Conservation (phyloP, 495 filamentous ascomycete species). For the Talaromyces liani region DNA sequence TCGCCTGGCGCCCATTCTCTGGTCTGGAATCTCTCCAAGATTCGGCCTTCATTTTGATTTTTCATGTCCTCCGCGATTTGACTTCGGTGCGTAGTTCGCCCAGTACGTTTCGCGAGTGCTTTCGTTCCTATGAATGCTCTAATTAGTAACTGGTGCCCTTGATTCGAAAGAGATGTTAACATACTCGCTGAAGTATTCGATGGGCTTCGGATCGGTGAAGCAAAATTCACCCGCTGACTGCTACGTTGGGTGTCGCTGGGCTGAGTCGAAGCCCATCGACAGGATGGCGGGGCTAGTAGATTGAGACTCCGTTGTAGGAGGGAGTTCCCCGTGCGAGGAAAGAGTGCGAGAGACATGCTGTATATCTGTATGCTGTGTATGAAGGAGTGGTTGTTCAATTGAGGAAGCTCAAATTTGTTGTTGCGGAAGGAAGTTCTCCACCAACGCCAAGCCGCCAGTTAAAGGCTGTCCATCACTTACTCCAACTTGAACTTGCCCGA, state of each 20-base stretch:
- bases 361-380: background rate
- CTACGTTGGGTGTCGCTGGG: background rate
- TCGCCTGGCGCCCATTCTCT: conserved; percentile 68
- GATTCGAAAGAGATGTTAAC: background rate
- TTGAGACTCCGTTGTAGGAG: background rate
- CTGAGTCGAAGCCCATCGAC: conserved; percentile 35
- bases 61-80: conserved; percentile 34
- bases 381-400: background rate
- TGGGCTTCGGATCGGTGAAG: background rate
- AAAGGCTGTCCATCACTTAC: background rate
- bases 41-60: conserved; percentile 28
- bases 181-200: background rate
- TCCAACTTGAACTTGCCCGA: background rate
- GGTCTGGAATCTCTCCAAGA: conserved; percentile 29
- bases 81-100: conserved; percentile 1
- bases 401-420: background rate
- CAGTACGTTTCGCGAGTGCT: conserved; percentile 16
- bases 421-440: conserved; percentile 1
- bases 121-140: conserved; percentile 11
- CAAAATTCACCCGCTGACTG: background rate
- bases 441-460: background rate
- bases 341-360: conserved; percentile 1
- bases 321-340: background rate
- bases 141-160: background rate
- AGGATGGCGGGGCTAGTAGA: conserved; percentile 7